Evolutionary conservation across 352 stramenopile species (phyloP).

Genomic region (Phytophthora ramorum): DNA sequence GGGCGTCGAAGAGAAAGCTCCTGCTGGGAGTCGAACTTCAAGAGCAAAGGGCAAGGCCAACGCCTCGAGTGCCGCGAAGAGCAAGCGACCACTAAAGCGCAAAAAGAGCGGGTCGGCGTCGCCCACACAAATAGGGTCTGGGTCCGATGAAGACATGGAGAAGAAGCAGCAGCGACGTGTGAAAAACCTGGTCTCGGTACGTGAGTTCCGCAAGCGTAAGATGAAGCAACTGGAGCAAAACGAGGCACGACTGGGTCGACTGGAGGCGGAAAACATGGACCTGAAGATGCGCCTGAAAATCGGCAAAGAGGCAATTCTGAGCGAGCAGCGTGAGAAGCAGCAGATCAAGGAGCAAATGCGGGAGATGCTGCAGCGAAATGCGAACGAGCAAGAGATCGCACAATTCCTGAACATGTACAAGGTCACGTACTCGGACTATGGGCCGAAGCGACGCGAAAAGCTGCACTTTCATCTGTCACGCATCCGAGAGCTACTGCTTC

Average conservation of each 20-base stretch:
- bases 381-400: conserved; percentile 75
- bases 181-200: conserved; percentile 78
- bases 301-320: conserved; percentile 76
- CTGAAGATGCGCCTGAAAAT: conserved; percentile 86
- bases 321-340: conserved; percentile 78
- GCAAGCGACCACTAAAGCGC: conserved; percentile 34
- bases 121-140: conserved; percentile 15
- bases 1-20: conserved; percentile 8
- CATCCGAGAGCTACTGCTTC: conserved; percentile 76
- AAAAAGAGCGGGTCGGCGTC: conserved; percentile 33
- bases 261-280: conserved; percentile 82
- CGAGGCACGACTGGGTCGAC: conserved; percentile 58
- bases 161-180: conserved; percentile 74
- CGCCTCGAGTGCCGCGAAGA: conserved; percentile 5
- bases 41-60: conserved; percentile 21
- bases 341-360: conserved; percentile 86
- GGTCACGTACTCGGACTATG: conserved; percentile 84
- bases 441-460: conserved; percentile 74
- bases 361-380: conserved; percentile 74
- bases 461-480: conserved; percentile 75
- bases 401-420: conserved; percentile 88
- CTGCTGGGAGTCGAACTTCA: conserved; percentile 1
- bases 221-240: conserved; percentile 81
- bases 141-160: conserved; percentile 42
- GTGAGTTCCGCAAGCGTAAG: conserved; percentile 82